Conservation (phyloP, 495 filamentous ascomycete genomes). For the Podospora conica region DNA sequence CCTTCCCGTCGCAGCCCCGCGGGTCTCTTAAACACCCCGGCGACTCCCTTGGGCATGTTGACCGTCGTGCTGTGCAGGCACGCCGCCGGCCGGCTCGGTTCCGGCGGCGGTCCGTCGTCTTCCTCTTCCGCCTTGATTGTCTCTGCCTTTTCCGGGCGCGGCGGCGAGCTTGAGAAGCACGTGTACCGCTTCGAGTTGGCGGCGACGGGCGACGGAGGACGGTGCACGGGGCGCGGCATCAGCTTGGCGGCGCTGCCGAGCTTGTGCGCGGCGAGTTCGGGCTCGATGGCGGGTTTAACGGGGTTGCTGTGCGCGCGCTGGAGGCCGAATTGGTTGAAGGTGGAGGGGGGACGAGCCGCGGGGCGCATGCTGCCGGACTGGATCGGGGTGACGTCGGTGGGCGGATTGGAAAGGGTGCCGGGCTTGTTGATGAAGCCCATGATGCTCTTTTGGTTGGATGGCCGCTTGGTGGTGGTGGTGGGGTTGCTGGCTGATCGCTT, state of each 20-base stretch:
- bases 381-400: background rate
- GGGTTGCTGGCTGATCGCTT: slow-evolving; percentile 24
- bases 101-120: slow-evolving; percentile 23
- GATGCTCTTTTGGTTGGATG: slow-evolving; percentile 37
- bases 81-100: slow-evolving; percentile 31
- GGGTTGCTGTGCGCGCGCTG: slow-evolving; percentile 6
- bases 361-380: background rate
- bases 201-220: background rate
- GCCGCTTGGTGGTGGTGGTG: slow-evolving; percentile 19
- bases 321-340: slow-evolving; percentile 2
- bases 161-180: slow-evolving; percentile 45
- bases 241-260: slow-evolving; percentile 24
- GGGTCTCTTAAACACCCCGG: slow-evolving; percentile 29
- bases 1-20: slow-evolving; percentile 24
- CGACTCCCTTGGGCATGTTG: slow-evolving; percentile 25
- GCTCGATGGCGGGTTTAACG: slow-evolving; percentile 25
- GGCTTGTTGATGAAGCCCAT: slow-evolving; percentile 28
- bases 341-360: too few species aligned
- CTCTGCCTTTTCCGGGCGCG: slow-evolving; percentile 16
- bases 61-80: slow-evolving; percentile 40
- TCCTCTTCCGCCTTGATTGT: slow-evolving; percentile 10
- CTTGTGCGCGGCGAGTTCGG: slow-evolving; percentile 33
- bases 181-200: slow-evolving; percentile 33
- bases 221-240: slow-evolving; percentile 10
- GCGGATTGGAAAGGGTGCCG: slow-evolving; percentile 4